Evolutionary conservation across 345 rosid genomes (phyloP), one percentile per base, ranked within the genome.

Genomic region (Excoecaria cochinchinensis): DNA sequence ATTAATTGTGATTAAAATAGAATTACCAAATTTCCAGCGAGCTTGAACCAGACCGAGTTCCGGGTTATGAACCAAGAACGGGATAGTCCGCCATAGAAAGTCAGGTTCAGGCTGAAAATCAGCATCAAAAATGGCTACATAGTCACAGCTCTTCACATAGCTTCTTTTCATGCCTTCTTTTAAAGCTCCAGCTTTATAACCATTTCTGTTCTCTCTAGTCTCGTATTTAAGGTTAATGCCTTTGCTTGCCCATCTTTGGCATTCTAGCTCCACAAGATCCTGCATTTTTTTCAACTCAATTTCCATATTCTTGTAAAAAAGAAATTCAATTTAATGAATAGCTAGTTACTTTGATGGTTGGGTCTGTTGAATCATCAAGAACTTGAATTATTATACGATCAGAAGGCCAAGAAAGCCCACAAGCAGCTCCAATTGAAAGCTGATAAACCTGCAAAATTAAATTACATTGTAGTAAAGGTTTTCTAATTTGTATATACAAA

Each of bases 101-200:
- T 95, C 96, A 5, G 99, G 91, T 46, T 95, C 99, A 0, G 99
- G 99, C 72, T 95, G 99, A 74, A 95, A 95, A 87, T 95, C 99
- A 3, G 99, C 99, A 69, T 95, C 99, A 73, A 95, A 89, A 64
- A 95, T 95, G 66, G 90, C 97, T 0, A 95, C 99, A 64, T 80
- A 90, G 74, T 95, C 99, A 58, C 98, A 95, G 39, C 79, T 77
- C 58, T 91, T 93, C 16, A 88, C 97, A 81, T 95, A 95, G 77
- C 92, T 86, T 47, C 74, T 83, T 77, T 93, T 95, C 99, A 95
- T 91, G 10, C 99, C 99, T 84, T 93, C 98, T 78, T 91, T 91
- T 1, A 95, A 75, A 25, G 99, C 98, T 42, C 99, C 98, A 3
- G 99, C 96, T 78, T 90, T 95, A 85, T 95, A 93, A 0, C 98